These are phyloP conservation scores for Periglandula ipomoeae DNA, from an alignment of 2,329 filamentous ascomycete genomes.

Conservation along the genomic window DNA sequence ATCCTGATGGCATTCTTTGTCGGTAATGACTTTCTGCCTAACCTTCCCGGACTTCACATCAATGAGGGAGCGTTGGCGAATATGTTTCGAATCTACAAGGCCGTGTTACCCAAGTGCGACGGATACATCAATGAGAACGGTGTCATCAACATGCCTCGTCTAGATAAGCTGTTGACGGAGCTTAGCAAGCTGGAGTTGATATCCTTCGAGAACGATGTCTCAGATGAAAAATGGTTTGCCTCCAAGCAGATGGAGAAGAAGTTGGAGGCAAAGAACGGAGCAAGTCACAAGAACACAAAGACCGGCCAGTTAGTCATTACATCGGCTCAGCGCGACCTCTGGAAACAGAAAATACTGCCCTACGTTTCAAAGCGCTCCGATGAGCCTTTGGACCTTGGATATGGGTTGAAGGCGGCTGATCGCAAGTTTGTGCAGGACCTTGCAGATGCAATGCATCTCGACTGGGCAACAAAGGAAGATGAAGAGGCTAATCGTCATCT, in stretches of 20 bases:
- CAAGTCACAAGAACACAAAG: slow-evolving; percentile 40
- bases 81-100: slow-evolving; percentile 97
- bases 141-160: slow-evolving; percentile 75
- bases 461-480: slow-evolving; percentile 50
- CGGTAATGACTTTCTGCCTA: slow-evolving; percentile 97
- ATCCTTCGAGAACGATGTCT: slow-evolving; percentile 86
- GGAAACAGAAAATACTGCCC: slow-evolving; percentile 69
- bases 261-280: slow-evolving; percentile 46
- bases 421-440: slow-evolving; percentile 89
- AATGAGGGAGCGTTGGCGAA: slow-evolving; percentile 94
- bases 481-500: slow-evolving; percentile 46
- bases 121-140: slow-evolving; percentile 97
- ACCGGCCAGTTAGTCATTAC: slow-evolving; percentile 63
- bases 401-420: slow-evolving; percentile 68
- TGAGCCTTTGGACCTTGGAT: slow-evolving; percentile 63
- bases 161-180: slow-evolving; percentile 71
- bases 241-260: slow-evolving; percentile 71
- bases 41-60: slow-evolving; percentile 92
- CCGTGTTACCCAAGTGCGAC: slow-evolving; percentile 73
- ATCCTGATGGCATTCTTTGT: slow-evolving; percentile 99
- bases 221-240: slow-evolving; percentile 86
- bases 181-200: slow-evolving; percentile 80
- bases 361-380: slow-evolving; percentile 64
- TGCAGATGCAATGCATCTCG: slow-evolving; percentile 51
- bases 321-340: slow-evolving; percentile 70